Conservation (phyloP, 176 grass and related monocot genomes). For the Otatea glauca region DNA sequence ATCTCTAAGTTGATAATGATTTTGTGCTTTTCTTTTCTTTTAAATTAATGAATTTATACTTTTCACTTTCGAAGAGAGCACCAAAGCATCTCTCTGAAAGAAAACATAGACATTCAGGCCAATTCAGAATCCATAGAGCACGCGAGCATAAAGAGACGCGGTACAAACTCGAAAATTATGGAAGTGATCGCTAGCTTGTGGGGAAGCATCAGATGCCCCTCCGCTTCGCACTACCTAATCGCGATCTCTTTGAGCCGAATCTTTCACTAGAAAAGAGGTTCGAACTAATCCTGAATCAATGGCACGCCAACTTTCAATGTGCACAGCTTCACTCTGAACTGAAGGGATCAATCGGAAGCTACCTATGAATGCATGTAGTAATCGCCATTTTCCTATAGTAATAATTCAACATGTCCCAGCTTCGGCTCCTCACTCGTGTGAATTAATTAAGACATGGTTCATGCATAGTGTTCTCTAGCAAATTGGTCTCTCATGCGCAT, state of each 20-base stretch:
- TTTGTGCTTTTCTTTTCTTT: too few relatives aligned
- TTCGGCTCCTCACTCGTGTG: too few relatives aligned
- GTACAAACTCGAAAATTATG: too few relatives aligned
- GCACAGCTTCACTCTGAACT: too few relatives aligned
- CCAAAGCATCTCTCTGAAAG: too few relatives aligned
- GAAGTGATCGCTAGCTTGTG: not conserved
- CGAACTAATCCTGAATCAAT: not conserved
- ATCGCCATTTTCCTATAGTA: not conserved
- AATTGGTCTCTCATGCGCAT: too few relatives aligned
- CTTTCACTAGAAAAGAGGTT: not conserved
- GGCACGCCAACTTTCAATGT: not conserved
- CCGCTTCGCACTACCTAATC: not conserved
- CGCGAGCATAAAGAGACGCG: not conserved
- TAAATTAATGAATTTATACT: too few relatives aligned
- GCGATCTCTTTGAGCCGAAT: not conserved
- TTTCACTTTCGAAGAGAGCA: too few relatives aligned
- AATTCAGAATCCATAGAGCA: not conserved
- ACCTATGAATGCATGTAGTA: not conserved
- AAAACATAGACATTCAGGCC: too few relatives aligned
- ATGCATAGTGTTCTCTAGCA: too few relatives aligned
- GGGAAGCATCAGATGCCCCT: not conserved
- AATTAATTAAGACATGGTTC: too few relatives aligned
- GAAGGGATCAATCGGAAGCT: not conserved
- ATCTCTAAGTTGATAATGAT: too few relatives aligned
- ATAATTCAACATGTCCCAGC: not conserved